Percentiles rank a stretch among this genome's conserved stretches.
These are phyloP conservation scores for Silene coronaria DNA, from an alignment of 179 eudicot species.

Conservation along the genomic window DNA sequence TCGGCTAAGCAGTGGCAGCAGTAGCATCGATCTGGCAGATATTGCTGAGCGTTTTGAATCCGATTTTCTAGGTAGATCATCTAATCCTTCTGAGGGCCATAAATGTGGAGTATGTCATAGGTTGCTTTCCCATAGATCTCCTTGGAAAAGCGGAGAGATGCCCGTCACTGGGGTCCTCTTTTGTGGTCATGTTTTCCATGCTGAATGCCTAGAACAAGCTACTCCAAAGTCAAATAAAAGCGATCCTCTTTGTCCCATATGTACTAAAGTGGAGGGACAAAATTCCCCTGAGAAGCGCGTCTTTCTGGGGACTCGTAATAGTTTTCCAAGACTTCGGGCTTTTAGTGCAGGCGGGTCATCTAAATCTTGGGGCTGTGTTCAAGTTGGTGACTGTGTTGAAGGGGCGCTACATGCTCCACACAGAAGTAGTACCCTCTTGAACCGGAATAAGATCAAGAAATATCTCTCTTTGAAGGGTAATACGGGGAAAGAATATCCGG, in stretches of 20 bases:
- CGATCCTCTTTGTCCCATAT: constrained; percentile 90
- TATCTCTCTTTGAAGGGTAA: constrained; percentile 49
- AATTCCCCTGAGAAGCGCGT: constrained; percentile 41
- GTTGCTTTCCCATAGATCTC: constrained; percentile 82
- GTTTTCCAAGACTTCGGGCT: constrained; percentile 46
- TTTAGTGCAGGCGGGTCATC: constrained; percentile 64
- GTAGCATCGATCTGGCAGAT: constrained; percentile 59
- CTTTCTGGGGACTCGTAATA: constrained; percentile 38
- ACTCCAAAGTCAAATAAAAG: constrained; percentile 64
- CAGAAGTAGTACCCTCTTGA: constrained; percentile 50
- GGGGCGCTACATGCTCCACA: constrained; percentile 42
- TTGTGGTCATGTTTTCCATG: constrained; percentile 86
- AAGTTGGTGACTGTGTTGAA: constrained; percentile 82
- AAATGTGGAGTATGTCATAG: constrained; percentile 81
- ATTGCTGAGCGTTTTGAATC: constrained; percentile 48
- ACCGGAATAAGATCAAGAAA: constrained; percentile 47
- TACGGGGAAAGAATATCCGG: constrained; percentile 47
- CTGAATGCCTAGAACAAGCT: constrained; percentile 85
- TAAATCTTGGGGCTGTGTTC: constrained; percentile 72
- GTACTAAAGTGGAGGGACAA: constrained; percentile 47
- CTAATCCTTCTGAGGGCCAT: constrained; percentile 28
- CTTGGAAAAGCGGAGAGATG: constrained; percentile 88
- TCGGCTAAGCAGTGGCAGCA: constrained; percentile 61
- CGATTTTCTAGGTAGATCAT: constrained; percentile 31
- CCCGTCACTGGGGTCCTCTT: constrained; percentile 82